Percentiles rank a stretch among this genome's conserved stretches.
phyloP scores from a whole-genome alignment of 2,329 filamentous ascomycete genomes.

The Hymenoscyphus albidus region DNA sequence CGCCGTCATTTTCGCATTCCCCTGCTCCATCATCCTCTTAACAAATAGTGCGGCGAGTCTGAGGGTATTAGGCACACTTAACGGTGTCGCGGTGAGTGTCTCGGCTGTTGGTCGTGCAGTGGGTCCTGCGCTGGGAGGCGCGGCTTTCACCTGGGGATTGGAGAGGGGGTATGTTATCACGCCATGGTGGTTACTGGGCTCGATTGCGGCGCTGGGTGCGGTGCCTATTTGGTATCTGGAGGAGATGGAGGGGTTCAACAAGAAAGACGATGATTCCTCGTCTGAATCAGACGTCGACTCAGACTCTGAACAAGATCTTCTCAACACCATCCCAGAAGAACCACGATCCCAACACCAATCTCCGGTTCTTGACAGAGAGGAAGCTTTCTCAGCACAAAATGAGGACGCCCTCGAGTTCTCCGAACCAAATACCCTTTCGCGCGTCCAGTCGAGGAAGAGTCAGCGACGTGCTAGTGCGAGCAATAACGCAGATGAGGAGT shows the following conservation, averaged over 20 bases:
- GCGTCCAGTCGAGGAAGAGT: constrained; percentile 4
- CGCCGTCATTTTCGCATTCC: constrained; percentile 79
- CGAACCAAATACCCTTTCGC: constrained; percentile 18
- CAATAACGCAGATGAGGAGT: background rate
- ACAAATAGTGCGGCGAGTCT: constrained; percentile 81
- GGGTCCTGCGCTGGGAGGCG: constrained; percentile 72
- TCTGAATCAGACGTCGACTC: constrained; percentile 35
- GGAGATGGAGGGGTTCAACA: constrained; percentile 65
- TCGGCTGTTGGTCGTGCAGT: constrained; percentile 74
- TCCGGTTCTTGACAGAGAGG: constrained; percentile 17
- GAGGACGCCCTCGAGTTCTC: constrained; percentile 28
- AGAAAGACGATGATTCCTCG: constrained; percentile 10
- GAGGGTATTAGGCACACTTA: constrained; percentile 77
- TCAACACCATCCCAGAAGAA: constrained; percentile 17
- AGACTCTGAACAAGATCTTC: constrained; percentile 29
- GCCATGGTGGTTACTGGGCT: constrained; percentile 75
- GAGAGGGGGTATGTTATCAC: constrained; percentile 71
- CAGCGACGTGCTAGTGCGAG: background rate
- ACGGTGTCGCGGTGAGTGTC: constrained; percentile 82
- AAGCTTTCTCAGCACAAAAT: constrained; percentile 21
- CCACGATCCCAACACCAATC: background rate
- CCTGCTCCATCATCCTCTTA: constrained; percentile 82
- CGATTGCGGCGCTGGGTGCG: constrained; percentile 60
- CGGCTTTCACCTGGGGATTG: constrained; percentile 71
- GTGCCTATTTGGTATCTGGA: constrained; percentile 71